Conservation (phyloP, 2,329 filamentous ascomycete genomes). For the Aspergillus ochraceoroseus region DNA sequence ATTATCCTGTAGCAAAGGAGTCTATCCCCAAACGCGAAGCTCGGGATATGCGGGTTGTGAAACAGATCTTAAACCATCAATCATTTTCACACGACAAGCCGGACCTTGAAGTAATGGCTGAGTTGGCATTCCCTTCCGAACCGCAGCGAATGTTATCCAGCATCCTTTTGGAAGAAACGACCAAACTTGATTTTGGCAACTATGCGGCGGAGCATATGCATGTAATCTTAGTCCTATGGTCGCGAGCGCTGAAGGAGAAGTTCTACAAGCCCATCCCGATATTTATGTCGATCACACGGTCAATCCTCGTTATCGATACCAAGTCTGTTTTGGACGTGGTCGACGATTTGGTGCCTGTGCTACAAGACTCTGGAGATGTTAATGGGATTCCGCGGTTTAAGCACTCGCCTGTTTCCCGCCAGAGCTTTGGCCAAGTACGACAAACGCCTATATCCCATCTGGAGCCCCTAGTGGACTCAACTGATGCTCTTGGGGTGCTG, state of each 20-base stretch:
- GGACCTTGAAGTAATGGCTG: conserved; percentile 53
- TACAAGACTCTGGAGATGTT: conserved; percentile 48
- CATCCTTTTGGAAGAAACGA: conserved; percentile 50
- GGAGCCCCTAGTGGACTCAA: conserved; percentile 50
- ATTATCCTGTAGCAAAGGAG: conserved; percentile 24
- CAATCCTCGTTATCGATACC: conserved; percentile 40
- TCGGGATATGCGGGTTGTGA: conserved; percentile 43
- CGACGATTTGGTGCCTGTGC: conserved; percentile 35
- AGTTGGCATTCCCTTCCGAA: conserved; percentile 51
- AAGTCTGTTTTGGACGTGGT: conserved; percentile 36
- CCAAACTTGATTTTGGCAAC: conserved; percentile 41
- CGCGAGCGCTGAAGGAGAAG: conserved; percentile 51
- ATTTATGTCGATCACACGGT: conserved; percentile 41
- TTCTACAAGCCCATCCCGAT: conserved; percentile 45
- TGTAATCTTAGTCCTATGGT: conserved; percentile 53
- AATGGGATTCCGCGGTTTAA: conserved; percentile 52
- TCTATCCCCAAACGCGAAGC: conserved; percentile 24
- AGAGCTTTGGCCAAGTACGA: conserved; percentile 37
- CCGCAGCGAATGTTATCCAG: conserved; percentile 49
- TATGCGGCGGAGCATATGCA: conserved; percentile 49
- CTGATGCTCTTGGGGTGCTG: conserved; percentile 52
- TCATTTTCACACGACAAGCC: conserved; percentile 46
- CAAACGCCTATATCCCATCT: conserved; percentile 42
- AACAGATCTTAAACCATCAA: conserved; percentile 54
- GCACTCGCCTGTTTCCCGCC: conserved; percentile 42